Evolutionary conservation across 345 rosid species (phyloP).

Genomic region (Carallia brachiata): DNA sequence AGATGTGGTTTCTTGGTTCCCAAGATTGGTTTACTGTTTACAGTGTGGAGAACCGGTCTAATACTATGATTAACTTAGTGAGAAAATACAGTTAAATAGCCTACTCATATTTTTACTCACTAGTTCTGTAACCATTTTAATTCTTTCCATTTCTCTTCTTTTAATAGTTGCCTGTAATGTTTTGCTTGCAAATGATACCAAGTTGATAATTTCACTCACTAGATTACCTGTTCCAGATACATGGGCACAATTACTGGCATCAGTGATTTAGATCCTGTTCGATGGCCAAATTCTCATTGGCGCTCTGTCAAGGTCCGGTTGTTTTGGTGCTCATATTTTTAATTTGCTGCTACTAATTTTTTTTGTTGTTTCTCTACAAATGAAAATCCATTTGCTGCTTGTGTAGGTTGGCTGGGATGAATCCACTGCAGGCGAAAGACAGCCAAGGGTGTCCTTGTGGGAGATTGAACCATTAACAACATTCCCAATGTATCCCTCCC

Average conservation of each 20-base stretch:
- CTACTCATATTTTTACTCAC: too few relatives aligned
- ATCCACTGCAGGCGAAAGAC: slow-evolving; percentile 54
- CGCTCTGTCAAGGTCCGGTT: slow-evolving; percentile 56
- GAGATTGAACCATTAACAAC: slow-evolving; percentile 53
- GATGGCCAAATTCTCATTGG: slow-evolving; percentile 79
- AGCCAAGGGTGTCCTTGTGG: slow-evolving; percentile 56
- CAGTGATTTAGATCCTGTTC: slow-evolving; percentile 59
- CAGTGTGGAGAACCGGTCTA: background rate
- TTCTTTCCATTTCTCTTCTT: background rate
- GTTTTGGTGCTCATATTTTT: background rate
- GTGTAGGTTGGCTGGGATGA: slow-evolving; percentile 58
- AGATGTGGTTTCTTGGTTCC: background rate
- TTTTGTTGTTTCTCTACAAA: background rate
- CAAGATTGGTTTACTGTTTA: background rate
- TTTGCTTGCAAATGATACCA: background rate
- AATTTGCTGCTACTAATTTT: background rate
- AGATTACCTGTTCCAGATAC: slow-evolving; percentile 36
- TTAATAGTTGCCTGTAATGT: background rate
- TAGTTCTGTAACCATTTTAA: too few relatives aligned
- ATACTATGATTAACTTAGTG: background rate
- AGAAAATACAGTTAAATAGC: background rate
- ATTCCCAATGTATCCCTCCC: slow-evolving; percentile 51
- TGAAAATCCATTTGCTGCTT: background rate
- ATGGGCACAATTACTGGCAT: slow-evolving; percentile 81
- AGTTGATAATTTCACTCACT: background rate